Percentiles rank a stretch among this genome's conserved stretches.
Conservation (phyloP, 345 rosid species). For the Populus simonii region DNA sequence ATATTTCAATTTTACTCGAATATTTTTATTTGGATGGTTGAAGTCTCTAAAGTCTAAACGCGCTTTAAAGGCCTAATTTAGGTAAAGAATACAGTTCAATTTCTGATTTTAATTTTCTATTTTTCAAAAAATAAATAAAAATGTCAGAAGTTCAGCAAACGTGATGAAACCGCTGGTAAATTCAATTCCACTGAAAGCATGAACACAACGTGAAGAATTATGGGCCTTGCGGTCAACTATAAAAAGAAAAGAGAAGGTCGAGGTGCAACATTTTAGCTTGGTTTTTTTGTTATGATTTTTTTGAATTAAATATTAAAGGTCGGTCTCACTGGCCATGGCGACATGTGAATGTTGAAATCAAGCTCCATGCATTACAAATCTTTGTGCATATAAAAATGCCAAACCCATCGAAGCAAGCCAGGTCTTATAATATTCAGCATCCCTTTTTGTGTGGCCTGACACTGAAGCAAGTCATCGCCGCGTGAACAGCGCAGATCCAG, state of each 20-base stretch:
- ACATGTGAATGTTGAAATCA: not conserved
- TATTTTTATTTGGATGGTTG: not conserved
- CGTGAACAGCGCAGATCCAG: constrained; percentile 31
- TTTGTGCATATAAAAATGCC: not conserved
- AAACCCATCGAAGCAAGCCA: not conserved
- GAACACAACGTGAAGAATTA: no score
- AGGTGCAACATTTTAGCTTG: no score
- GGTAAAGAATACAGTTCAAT: not conserved
- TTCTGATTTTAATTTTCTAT: not conserved
- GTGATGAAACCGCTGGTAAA: not conserved
- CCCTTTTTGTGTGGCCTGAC: not conserved
- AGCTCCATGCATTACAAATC: not conserved
- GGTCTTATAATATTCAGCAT: not conserved
- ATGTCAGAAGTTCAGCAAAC: not conserved
- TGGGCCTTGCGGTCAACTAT: no score
- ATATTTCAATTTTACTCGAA: not conserved
- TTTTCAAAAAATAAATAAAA: not conserved
- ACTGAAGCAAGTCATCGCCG: constrained; percentile 6
- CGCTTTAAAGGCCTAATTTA: not conserved
- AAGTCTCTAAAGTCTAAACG: not conserved
- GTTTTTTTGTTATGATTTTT: not conserved
- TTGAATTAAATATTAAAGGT: not conserved
- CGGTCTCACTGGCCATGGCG: not conserved
- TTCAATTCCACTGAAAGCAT: no score
- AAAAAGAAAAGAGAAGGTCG: no score